Conservation (phyloP, 176 grass and related monocot species). For the Avena atlantica region DNA sequence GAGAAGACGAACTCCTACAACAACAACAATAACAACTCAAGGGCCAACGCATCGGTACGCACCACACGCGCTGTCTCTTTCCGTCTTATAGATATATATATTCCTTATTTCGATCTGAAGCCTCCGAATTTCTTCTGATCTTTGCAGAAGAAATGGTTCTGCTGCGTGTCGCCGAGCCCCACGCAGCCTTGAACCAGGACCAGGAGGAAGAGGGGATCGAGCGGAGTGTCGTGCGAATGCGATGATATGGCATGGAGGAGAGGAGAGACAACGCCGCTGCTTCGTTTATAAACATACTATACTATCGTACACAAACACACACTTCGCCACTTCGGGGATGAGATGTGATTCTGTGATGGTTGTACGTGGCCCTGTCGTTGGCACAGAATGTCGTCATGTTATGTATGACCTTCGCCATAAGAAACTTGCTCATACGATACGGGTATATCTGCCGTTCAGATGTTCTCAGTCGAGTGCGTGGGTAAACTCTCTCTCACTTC, state of each 20-base stretch:
- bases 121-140: not conserved
- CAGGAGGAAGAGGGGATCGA: not conserved
- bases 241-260: not conserved
- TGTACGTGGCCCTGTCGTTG: constrained; percentile 27
- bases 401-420: constrained; percentile 15
- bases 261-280: constrained; percentile 33
- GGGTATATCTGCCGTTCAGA: constrained; percentile 8
- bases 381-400: not conserved
- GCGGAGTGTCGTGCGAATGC: constrained; percentile 4
- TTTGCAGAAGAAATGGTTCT: constrained; percentile 92
- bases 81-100: not conserved
- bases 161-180: constrained; percentile 79
- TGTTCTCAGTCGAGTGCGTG: constrained; percentile 1
- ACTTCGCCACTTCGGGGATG: constrained; percentile 31
- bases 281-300: constrained; percentile 40
- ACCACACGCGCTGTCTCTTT: too few species aligned
- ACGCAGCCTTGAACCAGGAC: constrained; percentile 64
- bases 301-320: constrained; percentile 29
- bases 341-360: constrained; percentile 43
- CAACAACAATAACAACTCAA: constrained; percentile 49
- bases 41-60: constrained; percentile 59
- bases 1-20: constrained; percentile 43
- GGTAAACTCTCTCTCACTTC: not conserved
- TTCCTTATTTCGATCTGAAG: not conserved
- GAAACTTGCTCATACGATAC: constrained; percentile 36